phyloP scores from a whole-genome alignment of 495 filamentous ascomycete species.

The Durotheca rogersii region DNA sequence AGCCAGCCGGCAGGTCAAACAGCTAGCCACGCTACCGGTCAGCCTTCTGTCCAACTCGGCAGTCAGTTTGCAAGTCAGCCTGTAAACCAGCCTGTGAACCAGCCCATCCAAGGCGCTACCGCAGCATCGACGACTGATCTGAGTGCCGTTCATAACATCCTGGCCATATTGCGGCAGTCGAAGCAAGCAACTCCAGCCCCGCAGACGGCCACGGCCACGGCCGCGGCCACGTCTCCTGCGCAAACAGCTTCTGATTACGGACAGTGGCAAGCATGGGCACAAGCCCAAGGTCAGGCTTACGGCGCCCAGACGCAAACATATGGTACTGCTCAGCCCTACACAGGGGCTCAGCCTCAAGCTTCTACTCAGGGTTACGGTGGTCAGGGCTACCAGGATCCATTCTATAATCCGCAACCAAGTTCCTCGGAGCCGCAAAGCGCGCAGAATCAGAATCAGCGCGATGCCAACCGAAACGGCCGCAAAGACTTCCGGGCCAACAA shows the following conservation, averaged over 20 bases:
- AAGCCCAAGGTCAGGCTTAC: slow-evolving; percentile 23
- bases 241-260: not conserved
- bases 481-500: slow-evolving; percentile 27
- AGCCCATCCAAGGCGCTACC: not conserved
- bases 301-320: slow-evolving; percentile 10
- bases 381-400: not conserved
- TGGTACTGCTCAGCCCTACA: slow-evolving; percentile 8
- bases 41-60: no score
- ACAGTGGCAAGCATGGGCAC: slow-evolving; percentile 19
- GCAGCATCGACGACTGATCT: not conserved
- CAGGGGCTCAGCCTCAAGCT: slow-evolving; percentile 17
- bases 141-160: slow-evolving; percentile 2
- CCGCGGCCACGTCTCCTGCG: not conserved
- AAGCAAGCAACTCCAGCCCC: not conserved
- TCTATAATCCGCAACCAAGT: not conserved
- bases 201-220: not conserved
- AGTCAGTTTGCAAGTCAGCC: no score
- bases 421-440: not conserved
- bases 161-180: slow-evolving; percentile 1
- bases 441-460: slow-evolving; percentile 26
- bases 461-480: slow-evolving; percentile 29
- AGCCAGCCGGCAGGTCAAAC: slow-evolving; percentile 1
- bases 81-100: slow-evolving; percentile 1
- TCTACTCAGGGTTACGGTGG: slow-evolving; percentile 9
- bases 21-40: not conserved